These are phyloP conservation scores for Colletotrichum costaricense DNA, from an alignment of 2,329 filamentous ascomycete species.

Conservation along the genomic window DNA sequence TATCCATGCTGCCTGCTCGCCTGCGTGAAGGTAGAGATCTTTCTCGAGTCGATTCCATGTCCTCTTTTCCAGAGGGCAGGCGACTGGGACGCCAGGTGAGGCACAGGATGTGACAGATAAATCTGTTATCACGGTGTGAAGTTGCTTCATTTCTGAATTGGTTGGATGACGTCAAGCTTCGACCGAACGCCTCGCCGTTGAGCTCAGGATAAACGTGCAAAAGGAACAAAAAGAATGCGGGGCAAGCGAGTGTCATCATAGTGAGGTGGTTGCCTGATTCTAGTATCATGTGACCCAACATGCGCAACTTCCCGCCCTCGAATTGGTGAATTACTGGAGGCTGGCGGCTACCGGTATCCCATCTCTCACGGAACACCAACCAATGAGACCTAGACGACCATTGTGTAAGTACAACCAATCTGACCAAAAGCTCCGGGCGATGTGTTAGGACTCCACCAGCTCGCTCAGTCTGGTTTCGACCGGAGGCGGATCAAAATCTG, in stretches of 20 bases:
- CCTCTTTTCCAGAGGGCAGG: background rate
- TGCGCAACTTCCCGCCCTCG: background rate
- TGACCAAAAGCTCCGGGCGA: no score
- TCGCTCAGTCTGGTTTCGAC: no score
- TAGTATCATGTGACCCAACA: background rate
- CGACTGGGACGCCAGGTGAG: background rate
- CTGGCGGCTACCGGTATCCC: no score
- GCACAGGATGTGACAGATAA: background rate
- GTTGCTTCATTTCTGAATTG: background rate
- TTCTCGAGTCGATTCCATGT: background rate
- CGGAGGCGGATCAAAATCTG: no score
- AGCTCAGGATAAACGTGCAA: background rate
- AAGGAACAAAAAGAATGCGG: background rate
- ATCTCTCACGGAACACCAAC: no score
- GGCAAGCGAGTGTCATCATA: background rate
- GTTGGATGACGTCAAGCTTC: background rate
- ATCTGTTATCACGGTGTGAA: background rate
- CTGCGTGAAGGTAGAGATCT: background rate
- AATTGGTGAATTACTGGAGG: background rate
- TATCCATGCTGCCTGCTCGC: background rate
- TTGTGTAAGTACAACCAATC: no score
- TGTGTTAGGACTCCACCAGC: no score
- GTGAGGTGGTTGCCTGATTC: background rate
- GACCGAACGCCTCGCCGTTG: background rate
- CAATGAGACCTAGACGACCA: no score